Conservation (phyloP, 23 red algal species). For the Cyanidiococcus yangmingshanensis region DNA sequence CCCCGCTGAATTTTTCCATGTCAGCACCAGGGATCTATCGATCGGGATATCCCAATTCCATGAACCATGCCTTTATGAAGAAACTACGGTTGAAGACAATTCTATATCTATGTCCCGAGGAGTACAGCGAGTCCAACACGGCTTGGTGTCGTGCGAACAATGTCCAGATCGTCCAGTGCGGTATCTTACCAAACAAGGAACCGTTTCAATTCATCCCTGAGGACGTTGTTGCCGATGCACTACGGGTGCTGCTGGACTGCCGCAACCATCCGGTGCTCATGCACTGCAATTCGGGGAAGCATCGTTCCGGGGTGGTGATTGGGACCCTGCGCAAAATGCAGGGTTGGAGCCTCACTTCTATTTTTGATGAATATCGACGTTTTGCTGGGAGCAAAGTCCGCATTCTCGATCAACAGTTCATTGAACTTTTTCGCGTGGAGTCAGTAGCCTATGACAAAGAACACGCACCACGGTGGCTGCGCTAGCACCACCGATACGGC, state of each 20-base stretch:
- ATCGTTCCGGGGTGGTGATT: slow-evolving; percentile 80
- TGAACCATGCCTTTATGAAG: slow-evolving; percentile 83
- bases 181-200: slow-evolving; percentile 95
- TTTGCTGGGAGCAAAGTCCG: slow-evolving; percentile 92
- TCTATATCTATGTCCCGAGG: slow-evolving; percentile 83
- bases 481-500: too few relatives aligned
- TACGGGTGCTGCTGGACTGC: slow-evolving; percentile 75
- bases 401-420: slow-evolving; percentile 95
- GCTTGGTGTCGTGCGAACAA: slow-evolving; percentile 45
- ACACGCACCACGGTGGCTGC: slow-evolving; percentile 66
- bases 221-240: slow-evolving; percentile 78
- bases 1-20: slow-evolving; percentile 97
- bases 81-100: slow-evolving; percentile 74
- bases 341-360: slow-evolving; percentile 91
- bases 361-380: slow-evolving; percentile 95
- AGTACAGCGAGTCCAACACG: slow-evolving; percentile 64
- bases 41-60: slow-evolving; percentile 76
- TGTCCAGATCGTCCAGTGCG: slow-evolving; percentile 54
- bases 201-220: slow-evolving; percentile 94
- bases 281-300: slow-evolving; percentile 96
- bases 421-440: slow-evolving; percentile 83
- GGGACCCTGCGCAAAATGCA: slow-evolving; percentile 89
- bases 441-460: slow-evolving; percentile 52
- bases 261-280: slow-evolving; percentile 80
- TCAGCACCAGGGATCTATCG: slow-evolving; percentile 81